Evolutionary conservation across 2,329 filamentous ascomycete species (phyloP), one percentile per base, ranked within the genome.

Genomic region (Phoma sp.): DNA sequence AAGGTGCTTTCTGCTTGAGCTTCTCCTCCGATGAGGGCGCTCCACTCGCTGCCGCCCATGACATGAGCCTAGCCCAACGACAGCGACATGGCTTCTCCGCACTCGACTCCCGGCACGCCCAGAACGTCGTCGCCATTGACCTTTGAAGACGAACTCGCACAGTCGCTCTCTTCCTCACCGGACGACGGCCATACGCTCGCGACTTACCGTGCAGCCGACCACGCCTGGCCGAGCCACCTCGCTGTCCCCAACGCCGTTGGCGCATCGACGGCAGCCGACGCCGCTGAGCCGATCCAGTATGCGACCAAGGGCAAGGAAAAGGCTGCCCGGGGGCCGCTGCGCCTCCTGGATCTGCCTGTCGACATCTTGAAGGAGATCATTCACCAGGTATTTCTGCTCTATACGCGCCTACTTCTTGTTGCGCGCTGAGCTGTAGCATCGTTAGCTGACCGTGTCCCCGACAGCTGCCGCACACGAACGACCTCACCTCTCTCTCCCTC

Each of bases 311-410:
- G 73, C 47, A 79, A 79, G 64, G 76, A 75, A 56, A 79, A 77
- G 66, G 69, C 73, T 45, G 69, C 79, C 49, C 80, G 78, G 59
- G 79, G 80, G 35, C 86, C 87, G 23, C 78, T 91, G 56, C 82
- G 81, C 32, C 78, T 95, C 42, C 79, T 95, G 24, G 89, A 93
- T 69, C 80, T 95, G 18, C 90, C 91, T 1, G 80, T 92, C 55
- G 91, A 95, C 69, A 83, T 95, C 18, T 76, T 95, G 38, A 89
- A 89, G 61, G 82, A 91, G 64, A 90, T 95, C 56, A 84, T 93
- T 50, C 89, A 89, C 75, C 88, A 95, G 82, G 89, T 87, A 77
- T 69, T 78, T 65, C 38, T 30, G 14, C 36, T 43, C 39, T 25
- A 44, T 18, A 5, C 13, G 24, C 47, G 11, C 25, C 7, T 7